phyloP scores from a whole-genome alignment of 2,329 filamentous ascomycete species.

The Pseudogymnoascus sp. region DNA sequence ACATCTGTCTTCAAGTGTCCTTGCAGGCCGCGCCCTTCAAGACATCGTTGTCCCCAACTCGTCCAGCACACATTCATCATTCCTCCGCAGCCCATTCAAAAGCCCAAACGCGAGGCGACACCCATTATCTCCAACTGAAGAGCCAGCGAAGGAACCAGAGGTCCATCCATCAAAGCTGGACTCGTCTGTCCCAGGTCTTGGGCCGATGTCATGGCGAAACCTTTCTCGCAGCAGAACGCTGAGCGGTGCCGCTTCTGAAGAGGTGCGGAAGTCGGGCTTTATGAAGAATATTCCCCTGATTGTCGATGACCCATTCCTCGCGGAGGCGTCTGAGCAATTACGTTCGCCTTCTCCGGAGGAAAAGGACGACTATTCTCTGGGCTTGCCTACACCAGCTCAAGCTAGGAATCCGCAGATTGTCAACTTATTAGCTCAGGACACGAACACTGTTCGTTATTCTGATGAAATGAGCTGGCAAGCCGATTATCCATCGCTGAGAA shows the following conservation, averaged over 20 bases:
- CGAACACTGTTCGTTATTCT: neutral
- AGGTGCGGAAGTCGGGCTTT: constrained; percentile 8
- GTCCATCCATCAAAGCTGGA: neutral
- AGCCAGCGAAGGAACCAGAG: neutral
- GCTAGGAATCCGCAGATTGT: constrained; percentile 14
- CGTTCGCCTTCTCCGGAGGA: constrained; percentile 20
- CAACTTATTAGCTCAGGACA: neutral
- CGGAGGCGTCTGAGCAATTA: constrained; percentile 4
- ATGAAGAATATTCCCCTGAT: neutral
- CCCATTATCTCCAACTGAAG: constrained; percentile 12
- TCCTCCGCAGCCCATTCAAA: constrained; percentile 28
- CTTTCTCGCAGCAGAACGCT: neutral
- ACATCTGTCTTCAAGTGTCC: constrained; percentile 23
- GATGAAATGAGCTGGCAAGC: constrained; percentile 13
- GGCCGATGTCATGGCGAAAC: neutral
- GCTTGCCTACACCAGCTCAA: constrained; percentile 14
- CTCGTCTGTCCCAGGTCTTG: neutral
- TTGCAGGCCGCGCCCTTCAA: constrained; percentile 28
- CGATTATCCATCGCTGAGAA: constrained; percentile 2
- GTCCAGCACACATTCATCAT: constrained; percentile 25
- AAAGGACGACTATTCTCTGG: constrained; percentile 21
- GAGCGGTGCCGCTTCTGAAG: constrained; percentile 11
- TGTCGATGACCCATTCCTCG: constrained; percentile 21
- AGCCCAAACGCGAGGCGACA: constrained; percentile 23
- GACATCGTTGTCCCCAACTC: constrained; percentile 26